A percentile compares a stretch with the other conserved stretches of the same genome.
phyloP scores from a whole-genome alignment of 768 basidiomycete species.

The Kwoniella europaea region DNA sequence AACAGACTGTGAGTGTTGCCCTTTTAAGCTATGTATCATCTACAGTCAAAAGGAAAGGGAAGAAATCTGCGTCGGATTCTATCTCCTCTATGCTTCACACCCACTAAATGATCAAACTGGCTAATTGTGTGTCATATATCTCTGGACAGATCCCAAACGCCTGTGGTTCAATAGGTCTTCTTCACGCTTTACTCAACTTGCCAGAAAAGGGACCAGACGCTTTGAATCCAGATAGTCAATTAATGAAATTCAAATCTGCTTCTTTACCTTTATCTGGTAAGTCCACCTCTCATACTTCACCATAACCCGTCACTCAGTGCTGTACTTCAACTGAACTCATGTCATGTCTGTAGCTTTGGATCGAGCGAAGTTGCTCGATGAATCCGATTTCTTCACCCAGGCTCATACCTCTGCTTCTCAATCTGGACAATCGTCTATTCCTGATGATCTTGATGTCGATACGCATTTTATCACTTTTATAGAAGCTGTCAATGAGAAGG shows the following conservation, averaged over 20 bases:
- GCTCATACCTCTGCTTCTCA: slow-evolving; percentile 76
- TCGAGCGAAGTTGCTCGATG: slow-evolving; percentile 75
- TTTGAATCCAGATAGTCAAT: slow-evolving; percentile 39
- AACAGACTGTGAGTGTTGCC: slow-evolving; percentile 73
- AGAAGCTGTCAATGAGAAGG: slow-evolving; percentile 63
- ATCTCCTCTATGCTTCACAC: too few species aligned
- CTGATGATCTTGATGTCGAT: slow-evolving; percentile 70
- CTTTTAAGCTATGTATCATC: neutral
- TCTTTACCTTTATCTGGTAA: slow-evolving; percentile 40
- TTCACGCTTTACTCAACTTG: slow-evolving; percentile 83
- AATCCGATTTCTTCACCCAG: slow-evolving; percentile 73
- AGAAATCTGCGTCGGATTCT: too few species aligned
- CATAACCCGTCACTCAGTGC: too few species aligned
- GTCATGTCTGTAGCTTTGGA: slow-evolving; percentile 59
- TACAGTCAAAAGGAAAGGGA: neutral
- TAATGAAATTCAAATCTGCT: slow-evolving; percentile 50
- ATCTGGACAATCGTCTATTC: slow-evolving; percentile 70
- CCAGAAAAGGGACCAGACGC: slow-evolving; percentile 51
- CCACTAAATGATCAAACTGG: too few species aligned
- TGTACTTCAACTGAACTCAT: neutral
- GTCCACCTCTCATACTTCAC: slow-evolving; percentile 6
- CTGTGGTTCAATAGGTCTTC: slow-evolving; percentile 83
- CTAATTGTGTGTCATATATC: neutral
- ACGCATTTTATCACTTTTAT: slow-evolving; percentile 90
- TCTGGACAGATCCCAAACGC: slow-evolving; percentile 73